These are phyloP conservation scores for Kodamaea anthophila DNA, from an alignment of 1,139 yeast genomes.

Conservation along the genomic window DNA sequence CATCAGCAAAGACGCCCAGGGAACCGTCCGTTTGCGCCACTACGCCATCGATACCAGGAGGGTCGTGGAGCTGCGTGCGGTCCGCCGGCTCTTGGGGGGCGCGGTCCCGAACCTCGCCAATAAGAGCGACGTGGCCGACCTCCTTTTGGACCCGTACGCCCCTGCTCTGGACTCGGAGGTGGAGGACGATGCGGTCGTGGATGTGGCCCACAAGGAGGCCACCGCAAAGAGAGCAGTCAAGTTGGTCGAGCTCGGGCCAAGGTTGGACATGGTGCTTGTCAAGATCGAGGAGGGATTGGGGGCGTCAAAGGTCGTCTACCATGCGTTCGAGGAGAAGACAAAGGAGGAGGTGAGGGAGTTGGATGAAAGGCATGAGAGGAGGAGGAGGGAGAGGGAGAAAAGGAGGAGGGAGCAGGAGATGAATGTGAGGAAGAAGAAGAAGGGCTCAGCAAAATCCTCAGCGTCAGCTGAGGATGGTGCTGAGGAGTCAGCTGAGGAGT, in stretches of 20 bases:
- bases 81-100: conserved; percentile 70
- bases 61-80: conserved; percentile 76
- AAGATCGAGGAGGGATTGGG: conserved; percentile 96
- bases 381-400: conserved; percentile 56
- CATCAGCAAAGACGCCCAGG: conserved; percentile 66
- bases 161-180: conserved; percentile 89
- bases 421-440: conserved; percentile 71
- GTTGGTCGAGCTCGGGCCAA: conserved; percentile 89
- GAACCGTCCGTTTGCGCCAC: conserved; percentile 78
- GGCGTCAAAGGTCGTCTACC: conserved; percentile 69
- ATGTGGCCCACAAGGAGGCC: conserved; percentile 26
- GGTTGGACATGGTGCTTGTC: conserved; percentile 66
- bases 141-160: conserved; percentile 76
- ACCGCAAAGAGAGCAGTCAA: conserved; percentile 81
- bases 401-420: conserved; percentile 77
- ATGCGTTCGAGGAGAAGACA: conserved; percentile 60
- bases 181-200: conserved; percentile 88
- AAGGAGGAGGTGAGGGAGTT: conserved; percentile 52
- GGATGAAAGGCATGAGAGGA: conserved; percentile 62
- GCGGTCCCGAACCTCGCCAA: conserved; percentile 67
- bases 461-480: conserved; percentile 21
- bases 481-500: conserved; percentile 14
- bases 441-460: conserved; percentile 63
- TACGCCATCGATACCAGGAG: conserved; percentile 83
- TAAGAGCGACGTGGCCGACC: conserved; percentile 73